These are phyloP conservation scores for Pythium sukuiense DNA, from an alignment of 352 stramenopile genomes.

Conservation along the genomic window DNA sequence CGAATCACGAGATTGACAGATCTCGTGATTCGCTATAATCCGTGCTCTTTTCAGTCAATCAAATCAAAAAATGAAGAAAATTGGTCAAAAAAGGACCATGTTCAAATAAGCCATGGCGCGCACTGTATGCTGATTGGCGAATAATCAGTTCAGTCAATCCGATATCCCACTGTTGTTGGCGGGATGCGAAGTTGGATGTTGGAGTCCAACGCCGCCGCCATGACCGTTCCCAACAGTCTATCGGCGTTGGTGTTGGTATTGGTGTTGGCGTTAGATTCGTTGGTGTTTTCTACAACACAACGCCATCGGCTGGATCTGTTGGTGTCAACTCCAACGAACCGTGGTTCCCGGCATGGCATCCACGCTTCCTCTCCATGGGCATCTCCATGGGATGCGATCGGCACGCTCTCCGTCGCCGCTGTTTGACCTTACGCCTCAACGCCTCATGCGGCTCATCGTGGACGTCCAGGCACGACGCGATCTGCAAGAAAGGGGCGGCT, in stretches of 20 bases:
- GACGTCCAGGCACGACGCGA: neutral
- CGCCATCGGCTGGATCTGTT: neutral
- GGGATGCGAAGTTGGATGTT: neutral
- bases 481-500: conserved; percentile 4
- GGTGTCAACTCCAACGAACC: neutral
- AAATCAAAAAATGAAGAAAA: too few relatives aligned
- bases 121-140: neutral
- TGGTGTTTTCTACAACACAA: neutral
- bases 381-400: neutral
- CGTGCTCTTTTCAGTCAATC: too few relatives aligned
- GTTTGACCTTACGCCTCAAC: neutral
- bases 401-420: neutral
- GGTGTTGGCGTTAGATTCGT: neutral
- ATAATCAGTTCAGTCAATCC: neutral
- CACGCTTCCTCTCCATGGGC: neutral
- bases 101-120: too few relatives aligned
- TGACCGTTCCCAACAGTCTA: neutral
- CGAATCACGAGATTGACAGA: too few relatives aligned
- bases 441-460: conserved; percentile 6
- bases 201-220: conserved; percentile 19
- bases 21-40: too few relatives aligned
- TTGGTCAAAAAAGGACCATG: too few relatives aligned
- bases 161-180: too few relatives aligned
- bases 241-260: too few relatives aligned
- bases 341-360: neutral